Evolutionary conservation across 306 rosid genomes (phyloP).

Genomic region (Cicer chorassanicum): DNA sequence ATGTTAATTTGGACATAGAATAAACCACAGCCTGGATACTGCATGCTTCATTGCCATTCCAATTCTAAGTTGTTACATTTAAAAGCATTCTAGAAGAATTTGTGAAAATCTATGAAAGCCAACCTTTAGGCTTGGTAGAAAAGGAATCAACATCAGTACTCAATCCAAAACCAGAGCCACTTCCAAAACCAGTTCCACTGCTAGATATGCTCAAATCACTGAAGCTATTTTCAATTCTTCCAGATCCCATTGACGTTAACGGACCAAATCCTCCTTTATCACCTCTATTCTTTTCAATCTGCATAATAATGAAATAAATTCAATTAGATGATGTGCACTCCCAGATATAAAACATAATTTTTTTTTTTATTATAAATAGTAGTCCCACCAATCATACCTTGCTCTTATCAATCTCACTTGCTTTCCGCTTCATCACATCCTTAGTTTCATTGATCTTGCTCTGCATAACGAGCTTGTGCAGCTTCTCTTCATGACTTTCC

Average conservation of each 20-base stretch:
- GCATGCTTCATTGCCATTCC: slow-evolving; percentile 34
- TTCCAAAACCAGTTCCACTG: slow-evolving; percentile 84
- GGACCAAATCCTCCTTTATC: slow-evolving; percentile 88
- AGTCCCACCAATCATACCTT: slow-evolving; percentile 62
- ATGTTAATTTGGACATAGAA: slow-evolving; percentile 26
- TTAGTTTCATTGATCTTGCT: slow-evolving; percentile 96
- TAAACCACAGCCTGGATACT: slow-evolving; percentile 29
- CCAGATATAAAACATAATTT: slow-evolving; percentile 1
- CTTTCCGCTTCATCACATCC: slow-evolving; percentile 97
- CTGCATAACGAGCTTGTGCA: slow-evolving; percentile 89
- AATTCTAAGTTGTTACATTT: slow-evolving; percentile 28
- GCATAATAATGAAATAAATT: slow-evolving; percentile 45
- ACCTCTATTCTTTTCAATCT: slow-evolving; percentile 91
- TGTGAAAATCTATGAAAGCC: slow-evolving; percentile 35
- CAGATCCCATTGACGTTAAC: slow-evolving; percentile 87
- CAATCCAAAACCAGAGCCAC: slow-evolving; percentile 86
- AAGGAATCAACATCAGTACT: slow-evolving; percentile 75
- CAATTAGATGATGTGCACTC: not conserved
- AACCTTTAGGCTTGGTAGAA: slow-evolving; percentile 87
- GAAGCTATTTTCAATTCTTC: slow-evolving; percentile 82
- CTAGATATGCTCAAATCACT: slow-evolving; percentile 79
- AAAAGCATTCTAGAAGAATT: slow-evolving; percentile 8
- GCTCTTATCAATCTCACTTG: slow-evolving; percentile 99
- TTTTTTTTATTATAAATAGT: not conserved
- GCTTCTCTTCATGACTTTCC: slow-evolving; percentile 98